Percentiles rank a stretch among this genome's conserved stretches.
phyloP scores from a whole-genome alignment of 306 rosid species.

The Abrus pulchellus region DNA sequence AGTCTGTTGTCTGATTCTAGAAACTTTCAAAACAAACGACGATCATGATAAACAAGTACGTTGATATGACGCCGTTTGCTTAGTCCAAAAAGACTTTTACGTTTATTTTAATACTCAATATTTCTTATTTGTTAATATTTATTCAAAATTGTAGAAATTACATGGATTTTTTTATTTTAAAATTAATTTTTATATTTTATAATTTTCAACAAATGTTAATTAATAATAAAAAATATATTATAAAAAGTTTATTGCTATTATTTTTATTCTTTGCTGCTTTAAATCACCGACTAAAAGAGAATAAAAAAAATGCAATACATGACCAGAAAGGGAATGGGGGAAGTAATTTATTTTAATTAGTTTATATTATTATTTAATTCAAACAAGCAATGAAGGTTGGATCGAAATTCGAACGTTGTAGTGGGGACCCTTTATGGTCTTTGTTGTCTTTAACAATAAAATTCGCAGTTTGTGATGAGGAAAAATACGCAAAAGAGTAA shows the following conservation, averaged over 20 bases:
- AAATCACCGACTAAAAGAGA: conserved; percentile 28
- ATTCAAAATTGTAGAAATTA: too few species aligned
- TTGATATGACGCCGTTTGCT: conserved; percentile 15
- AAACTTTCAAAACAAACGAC: neutral
- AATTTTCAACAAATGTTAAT: too few species aligned
- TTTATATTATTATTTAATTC: neutral
- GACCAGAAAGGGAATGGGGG: conserved; percentile 6
- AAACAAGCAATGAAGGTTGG: conserved; percentile 10
- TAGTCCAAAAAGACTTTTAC: neutral
- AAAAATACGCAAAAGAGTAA: conserved; percentile 21
- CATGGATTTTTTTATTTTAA: too few species aligned
- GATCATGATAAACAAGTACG: neutral
- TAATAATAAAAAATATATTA: too few species aligned
- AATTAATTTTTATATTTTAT: too few species aligned
- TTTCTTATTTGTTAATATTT: too few species aligned
- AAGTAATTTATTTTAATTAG: neutral
- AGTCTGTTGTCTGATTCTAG: conserved; percentile 3
- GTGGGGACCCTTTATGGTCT: conserved; percentile 53
- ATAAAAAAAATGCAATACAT: conserved; percentile 44
- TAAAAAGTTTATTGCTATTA: too few species aligned
- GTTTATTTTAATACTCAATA: neutral
- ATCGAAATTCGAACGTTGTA: conserved; percentile 58
- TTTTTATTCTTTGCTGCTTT: neutral
- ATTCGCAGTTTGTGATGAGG: neutral
- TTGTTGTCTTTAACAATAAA: conserved; percentile 29